Percentiles rank a stretch among this genome's conserved stretches.
Evolutionary conservation across 139 green algal species (phyloP).

Genomic region (Chlamydomonas asymmetrica): DNA sequence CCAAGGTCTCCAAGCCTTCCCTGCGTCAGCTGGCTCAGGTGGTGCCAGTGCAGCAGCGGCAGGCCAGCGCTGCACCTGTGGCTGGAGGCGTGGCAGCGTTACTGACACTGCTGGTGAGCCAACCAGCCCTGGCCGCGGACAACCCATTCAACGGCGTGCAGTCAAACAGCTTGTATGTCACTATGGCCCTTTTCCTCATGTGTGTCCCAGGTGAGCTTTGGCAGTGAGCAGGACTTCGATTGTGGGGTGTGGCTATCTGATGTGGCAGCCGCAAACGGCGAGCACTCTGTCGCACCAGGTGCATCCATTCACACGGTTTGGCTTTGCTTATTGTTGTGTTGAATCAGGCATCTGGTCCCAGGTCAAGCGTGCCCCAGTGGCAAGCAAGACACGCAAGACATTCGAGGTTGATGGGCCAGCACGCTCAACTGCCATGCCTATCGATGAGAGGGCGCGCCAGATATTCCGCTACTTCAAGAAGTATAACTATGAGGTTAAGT

Average conservation of each 20-base stretch:
- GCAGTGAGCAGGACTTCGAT: not conserved
- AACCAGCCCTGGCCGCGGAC: not conserved
- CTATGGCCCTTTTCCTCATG: constrained; percentile 83
- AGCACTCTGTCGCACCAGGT: too few species aligned
- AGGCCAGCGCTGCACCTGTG: too few species aligned
- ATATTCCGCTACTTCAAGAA: constrained; percentile 83
- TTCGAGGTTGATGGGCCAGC: constrained; percentile 79
- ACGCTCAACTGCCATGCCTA: constrained; percentile 37
- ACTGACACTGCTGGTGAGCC: too few species aligned
- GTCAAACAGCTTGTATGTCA: constrained; percentile 80
- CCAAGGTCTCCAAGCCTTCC: too few species aligned
- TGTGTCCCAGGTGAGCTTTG: constrained; percentile 34
- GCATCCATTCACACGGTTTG: not conserved
- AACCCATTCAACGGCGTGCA: constrained; percentile 44
- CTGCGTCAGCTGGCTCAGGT: too few species aligned
- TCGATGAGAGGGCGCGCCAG: constrained; percentile 69
- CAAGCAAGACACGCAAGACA: constrained; percentile 72
- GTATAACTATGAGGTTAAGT: constrained; percentile 84
- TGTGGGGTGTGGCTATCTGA: too few species aligned
- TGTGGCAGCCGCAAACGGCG: too few species aligned
- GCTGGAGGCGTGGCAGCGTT: too few species aligned
- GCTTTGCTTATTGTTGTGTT: not conserved
- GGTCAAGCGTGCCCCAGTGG: constrained; percentile 86
- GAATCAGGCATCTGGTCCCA: constrained; percentile 83
- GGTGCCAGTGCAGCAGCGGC: too few species aligned